Base-by-base conservation (phyloP, 1,139 yeast species). In the Geotrichum armillariae region DNA sequence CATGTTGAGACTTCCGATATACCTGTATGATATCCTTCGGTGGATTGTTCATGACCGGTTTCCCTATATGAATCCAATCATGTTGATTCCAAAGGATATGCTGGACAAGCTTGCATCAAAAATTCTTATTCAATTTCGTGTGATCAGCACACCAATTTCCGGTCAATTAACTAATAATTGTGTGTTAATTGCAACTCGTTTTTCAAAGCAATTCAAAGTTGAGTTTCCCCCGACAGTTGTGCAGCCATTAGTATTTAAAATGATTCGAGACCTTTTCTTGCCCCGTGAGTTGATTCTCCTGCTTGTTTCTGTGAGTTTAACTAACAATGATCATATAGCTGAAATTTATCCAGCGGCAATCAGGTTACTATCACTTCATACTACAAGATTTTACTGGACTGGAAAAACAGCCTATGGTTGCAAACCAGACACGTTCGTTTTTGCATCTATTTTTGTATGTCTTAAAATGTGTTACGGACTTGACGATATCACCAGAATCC, bases 401-500 rank as follows among this genome's bases (percentile, higher is more conserved):
- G 16, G 12, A 4, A 32, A n/a, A 11, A n/a, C 9, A 8, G 14
- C 29, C 3, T 5, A 4, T 32, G 38, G 38, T 12, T 33, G 45
- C 31, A n/a, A 11, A 2, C 45, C 45, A 2, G 47, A 43, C 6
- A 11, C 29, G 44, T 4, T n/a, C 17, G 11, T 9, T 27, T 47
- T 47, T 37, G 42, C 43, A 7, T 46, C 47, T 11, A 57, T 68
- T 11, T 49, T 67, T 3, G 54, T 65, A 2, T 58, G 65, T n/a
- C 56, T 59, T 1, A 68, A 67, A 50, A 53, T 69, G 7, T 61
- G 66, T 48, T 69, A 59, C 48, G 71, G 71, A 1, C 55, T 69
- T 16, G 73, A 68, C 45, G 60, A 58, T 27, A 32, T 36, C 38
- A 42, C 29, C 6, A 29, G 57, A 11, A 53, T 46, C 7, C 56